phyloP scores from a whole-genome alignment of 306 rosid genomes.

The Calophaca sinica region DNA sequence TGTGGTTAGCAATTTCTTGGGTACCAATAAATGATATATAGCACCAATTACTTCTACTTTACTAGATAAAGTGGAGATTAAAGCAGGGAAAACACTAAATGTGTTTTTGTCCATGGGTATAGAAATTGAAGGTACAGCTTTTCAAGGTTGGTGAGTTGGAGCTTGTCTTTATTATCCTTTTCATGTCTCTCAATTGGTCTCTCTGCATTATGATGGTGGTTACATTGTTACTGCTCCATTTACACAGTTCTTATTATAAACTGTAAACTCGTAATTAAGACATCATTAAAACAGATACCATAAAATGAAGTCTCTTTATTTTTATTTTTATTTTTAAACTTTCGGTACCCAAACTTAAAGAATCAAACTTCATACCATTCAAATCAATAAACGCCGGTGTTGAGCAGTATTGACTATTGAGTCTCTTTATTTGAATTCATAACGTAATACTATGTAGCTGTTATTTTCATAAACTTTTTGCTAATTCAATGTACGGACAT shows the following conservation, averaged over 20 bases:
- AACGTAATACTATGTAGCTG: not conserved
- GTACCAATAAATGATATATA: no score
- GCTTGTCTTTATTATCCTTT: conserved; percentile 42
- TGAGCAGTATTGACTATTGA: no score
- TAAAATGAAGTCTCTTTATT: not conserved
- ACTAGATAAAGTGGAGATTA: not conserved
- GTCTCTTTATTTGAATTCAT: not conserved
- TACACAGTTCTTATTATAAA: not conserved
- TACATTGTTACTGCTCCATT: conserved; percentile 11
- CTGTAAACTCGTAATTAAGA: not conserved
- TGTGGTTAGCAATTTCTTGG: not conserved
- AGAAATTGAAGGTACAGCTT: conserved; percentile 34
- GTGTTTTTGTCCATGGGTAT: conserved; percentile 36
- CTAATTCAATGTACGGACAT: not conserved
- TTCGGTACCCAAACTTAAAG: not conserved
- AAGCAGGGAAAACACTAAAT: conserved; percentile 47
- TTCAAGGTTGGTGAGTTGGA: conserved; percentile 41
- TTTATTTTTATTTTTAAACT: no score
- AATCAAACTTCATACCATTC: not conserved
- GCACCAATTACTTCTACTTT: no score
- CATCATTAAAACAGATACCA: not conserved
- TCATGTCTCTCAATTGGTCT: conserved; percentile 8
- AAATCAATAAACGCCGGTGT: not conserved
- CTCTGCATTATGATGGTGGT: conserved; percentile 10
- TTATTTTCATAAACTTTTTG: not conserved